Percentiles rank a stretch among this genome's conserved stretches.
phyloP scores from a whole-genome alignment of 768 basidiomycete species.

The Chlorophyllum brunneum region DNA sequence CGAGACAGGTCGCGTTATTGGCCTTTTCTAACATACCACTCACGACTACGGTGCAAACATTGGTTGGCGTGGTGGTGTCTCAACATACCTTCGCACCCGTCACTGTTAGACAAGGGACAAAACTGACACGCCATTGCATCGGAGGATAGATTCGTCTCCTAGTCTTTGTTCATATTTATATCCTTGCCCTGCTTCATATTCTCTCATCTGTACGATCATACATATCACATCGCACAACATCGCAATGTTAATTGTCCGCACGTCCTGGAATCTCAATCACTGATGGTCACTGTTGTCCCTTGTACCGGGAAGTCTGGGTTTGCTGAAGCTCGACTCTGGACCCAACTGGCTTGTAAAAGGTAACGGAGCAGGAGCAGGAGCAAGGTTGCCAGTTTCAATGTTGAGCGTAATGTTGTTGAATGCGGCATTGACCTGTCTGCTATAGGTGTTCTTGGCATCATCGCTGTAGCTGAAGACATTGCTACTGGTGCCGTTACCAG shows the following conservation, averaged over 20 bases:
- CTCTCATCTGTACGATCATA: not conserved
- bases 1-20: conserved; percentile 77
- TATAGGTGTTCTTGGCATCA: conserved; percentile 56
- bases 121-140: not conserved
- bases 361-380: conserved; percentile 13
- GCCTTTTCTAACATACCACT: conserved; percentile 61
- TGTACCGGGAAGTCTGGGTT: conserved; percentile 2
- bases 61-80: not conserved
- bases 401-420: conserved; percentile 61
- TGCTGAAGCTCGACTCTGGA: not conserved
- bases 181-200: not conserved
- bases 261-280: too few species aligned
- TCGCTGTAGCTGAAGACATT: conserved; percentile 66
- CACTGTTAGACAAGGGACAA: not conserved
- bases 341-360: not conserved
- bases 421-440: conserved; percentile 55
- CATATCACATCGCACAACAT: not conserved
- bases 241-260: not conserved
- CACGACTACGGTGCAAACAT: not conserved
- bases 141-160: not conserved
- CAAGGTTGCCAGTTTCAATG: conserved; percentile 42
- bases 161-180: not conserved
- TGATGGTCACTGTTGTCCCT: too few species aligned
- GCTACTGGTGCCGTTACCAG: conserved; percentile 66
- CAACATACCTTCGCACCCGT: not conserved